These are phyloP conservation scores for Leccinum pachyderme DNA, from an alignment of 1,284 basidiomycete species.

Conservation along the genomic window DNA sequence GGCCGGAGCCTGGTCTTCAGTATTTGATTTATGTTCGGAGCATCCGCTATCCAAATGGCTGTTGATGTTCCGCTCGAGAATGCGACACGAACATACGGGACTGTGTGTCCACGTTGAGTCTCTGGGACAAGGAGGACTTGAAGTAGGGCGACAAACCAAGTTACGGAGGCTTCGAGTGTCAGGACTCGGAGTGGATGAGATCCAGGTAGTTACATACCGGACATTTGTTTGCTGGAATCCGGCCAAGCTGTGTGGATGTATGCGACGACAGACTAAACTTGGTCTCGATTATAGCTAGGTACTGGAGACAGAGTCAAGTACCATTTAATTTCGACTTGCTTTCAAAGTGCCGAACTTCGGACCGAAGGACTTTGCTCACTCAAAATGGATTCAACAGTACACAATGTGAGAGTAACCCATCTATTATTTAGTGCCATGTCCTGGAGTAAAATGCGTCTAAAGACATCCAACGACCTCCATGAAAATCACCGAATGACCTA, in stretches of 20 bases:
- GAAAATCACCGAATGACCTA: slow-evolving; percentile 1
- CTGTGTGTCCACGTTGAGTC: slow-evolving; percentile 25
- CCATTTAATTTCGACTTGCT: no score
- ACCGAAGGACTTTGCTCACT: neutral
- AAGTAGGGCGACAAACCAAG: slow-evolving; percentile 22
- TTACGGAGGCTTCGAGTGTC: slow-evolving; percentile 17
- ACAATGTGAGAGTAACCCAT: neutral
- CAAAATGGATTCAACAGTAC: neutral
- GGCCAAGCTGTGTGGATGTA: neutral
- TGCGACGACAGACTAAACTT: neutral
- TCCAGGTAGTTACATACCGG: slow-evolving; percentile 9
- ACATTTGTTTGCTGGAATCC: neutral
- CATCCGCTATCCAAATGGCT: slow-evolving; percentile 48
- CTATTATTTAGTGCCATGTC: neutral
- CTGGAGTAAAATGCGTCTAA: slow-evolving; percentile 1
- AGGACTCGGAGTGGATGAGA: neutral
- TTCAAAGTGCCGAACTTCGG: neutral
- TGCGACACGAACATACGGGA: slow-evolving; percentile 44
- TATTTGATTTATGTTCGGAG: slow-evolving; percentile 20
- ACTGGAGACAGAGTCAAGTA: no score
- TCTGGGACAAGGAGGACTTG: neutral
- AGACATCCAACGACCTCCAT: neutral
- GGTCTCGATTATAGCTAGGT: no score
- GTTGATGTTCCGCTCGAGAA: slow-evolving; percentile 46
- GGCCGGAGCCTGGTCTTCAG: neutral